These are phyloP conservation scores for Tetracladium marchalianum DNA, from an alignment of 495 filamentous ascomycete genomes.

Conservation along the genomic window DNA sequence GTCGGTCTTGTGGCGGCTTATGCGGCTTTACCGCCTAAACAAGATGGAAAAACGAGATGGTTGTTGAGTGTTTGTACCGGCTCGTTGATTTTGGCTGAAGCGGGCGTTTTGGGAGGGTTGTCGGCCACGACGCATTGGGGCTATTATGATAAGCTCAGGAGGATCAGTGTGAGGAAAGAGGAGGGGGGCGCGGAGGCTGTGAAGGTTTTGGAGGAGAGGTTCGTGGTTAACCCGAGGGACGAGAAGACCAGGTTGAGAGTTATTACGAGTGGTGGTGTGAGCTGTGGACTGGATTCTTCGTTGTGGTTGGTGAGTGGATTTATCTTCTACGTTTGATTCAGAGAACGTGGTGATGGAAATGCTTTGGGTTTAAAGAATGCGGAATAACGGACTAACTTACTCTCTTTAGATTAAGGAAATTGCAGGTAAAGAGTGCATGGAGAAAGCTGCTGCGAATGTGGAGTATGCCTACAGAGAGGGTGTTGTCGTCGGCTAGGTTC, in stretches of 20 bases:
- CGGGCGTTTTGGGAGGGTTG: slow-evolving; percentile 60
- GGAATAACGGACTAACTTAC: too few species aligned
- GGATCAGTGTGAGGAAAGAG: slow-evolving; percentile 47
- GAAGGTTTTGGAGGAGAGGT: slow-evolving; percentile 54
- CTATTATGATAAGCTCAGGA: slow-evolving; percentile 43
- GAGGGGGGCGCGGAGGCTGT: slow-evolving; percentile 51
- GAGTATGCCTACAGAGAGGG: slow-evolving; percentile 9
- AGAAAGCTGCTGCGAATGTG: slow-evolving; percentile 3
- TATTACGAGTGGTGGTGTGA: slow-evolving; percentile 66
- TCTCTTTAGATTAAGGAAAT: not conserved
- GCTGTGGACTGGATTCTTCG: slow-evolving; percentile 65
- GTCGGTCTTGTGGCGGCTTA: slow-evolving; percentile 52
- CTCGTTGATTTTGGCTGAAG: slow-evolving; percentile 56
- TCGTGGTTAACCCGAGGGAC: slow-evolving; percentile 64
- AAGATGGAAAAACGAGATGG: slow-evolving; percentile 53
- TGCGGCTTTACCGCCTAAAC: slow-evolving; percentile 48
- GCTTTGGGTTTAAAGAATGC: too few species aligned
- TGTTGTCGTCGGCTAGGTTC: slow-evolving; percentile 5
- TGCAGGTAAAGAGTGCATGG: slow-evolving; percentile 3
- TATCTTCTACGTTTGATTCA: slow-evolving; percentile 26
- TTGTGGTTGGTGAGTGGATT: slow-evolving; percentile 66
- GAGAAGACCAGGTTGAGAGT: slow-evolving; percentile 56
- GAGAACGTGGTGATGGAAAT: too few species aligned
- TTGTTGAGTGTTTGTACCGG: slow-evolving; percentile 69
- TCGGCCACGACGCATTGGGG: slow-evolving; percentile 60